Conservation (phyloP, 331 rosid genomes). For the Saraca asoca region DNA sequence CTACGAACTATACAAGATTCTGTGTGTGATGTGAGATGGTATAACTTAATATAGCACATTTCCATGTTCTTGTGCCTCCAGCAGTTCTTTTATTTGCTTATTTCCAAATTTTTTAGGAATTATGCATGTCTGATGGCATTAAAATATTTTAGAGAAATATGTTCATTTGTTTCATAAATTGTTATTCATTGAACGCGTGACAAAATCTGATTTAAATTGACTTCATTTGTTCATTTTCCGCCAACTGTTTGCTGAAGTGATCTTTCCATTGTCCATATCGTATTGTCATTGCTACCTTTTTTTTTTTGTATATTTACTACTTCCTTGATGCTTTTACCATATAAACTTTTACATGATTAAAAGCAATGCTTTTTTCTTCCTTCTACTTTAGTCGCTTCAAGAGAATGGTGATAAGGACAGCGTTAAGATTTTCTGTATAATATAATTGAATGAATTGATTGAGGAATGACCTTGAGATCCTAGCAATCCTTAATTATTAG, state of each 20-base stretch:
- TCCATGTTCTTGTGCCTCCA: slow-evolving; percentile 3
- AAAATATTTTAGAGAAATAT: not conserved
- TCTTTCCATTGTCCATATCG: too few relatives aligned
- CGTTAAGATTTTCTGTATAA: not conserved
- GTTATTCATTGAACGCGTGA: too few relatives aligned
- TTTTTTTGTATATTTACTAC: too few relatives aligned
- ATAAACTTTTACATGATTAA: not conserved
- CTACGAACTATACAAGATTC: not conserved
- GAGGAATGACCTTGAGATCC: not conserved
- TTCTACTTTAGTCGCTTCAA: not conserved
- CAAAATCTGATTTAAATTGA: too few relatives aligned
- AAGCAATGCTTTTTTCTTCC: not conserved
- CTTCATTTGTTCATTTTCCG: too few relatives aligned
- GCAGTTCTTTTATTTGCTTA: not conserved
- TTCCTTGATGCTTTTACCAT: not conserved
- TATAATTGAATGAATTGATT: not conserved
- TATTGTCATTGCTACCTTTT: not conserved
- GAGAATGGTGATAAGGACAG: not conserved
- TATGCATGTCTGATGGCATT: not conserved
- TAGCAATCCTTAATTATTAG: not conserved
- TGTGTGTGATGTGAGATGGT: not conserved
- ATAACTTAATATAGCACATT: not conserved
- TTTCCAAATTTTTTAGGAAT: not conserved
- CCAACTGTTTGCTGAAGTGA: too few relatives aligned
- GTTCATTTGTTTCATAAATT: too few relatives aligned